Conservation (phyloP, 83 land plant genomes). For the Isoetes engelmannii region DNA sequence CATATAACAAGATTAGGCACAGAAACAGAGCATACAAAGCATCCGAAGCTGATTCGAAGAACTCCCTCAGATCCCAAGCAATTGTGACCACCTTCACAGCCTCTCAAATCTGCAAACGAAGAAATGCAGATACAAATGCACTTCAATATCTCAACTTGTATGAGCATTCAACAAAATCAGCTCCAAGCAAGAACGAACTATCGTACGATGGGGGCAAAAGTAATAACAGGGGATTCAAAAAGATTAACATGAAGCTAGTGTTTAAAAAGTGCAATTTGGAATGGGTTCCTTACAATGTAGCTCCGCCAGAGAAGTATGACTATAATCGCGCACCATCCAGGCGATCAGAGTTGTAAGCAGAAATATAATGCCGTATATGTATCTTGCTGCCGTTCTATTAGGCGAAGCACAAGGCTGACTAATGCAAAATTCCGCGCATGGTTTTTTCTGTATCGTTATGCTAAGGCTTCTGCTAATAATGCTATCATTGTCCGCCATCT, state of each 20-base stretch:
- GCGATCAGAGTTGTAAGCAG: constrained; percentile 33
- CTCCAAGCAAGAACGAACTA: too few relatives aligned
- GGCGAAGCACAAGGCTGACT: constrained; percentile 21
- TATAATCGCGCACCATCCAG: constrained; percentile 40
- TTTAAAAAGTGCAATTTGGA: too few relatives aligned
- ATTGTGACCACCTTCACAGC: constrained; percentile 42
- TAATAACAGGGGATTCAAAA: too few relatives aligned
- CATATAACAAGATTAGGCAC: neutral
- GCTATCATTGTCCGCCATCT: too few relatives aligned
- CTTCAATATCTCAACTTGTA: too few relatives aligned
- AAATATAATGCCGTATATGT: constrained; percentile 32
- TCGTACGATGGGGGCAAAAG: too few relatives aligned
- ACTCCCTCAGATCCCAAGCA: constrained; percentile 44
- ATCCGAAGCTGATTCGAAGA: constrained; percentile 42
- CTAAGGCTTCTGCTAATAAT: too few relatives aligned
- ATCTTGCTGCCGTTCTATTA: constrained; percentile 21
- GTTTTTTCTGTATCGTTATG: too few relatives aligned
- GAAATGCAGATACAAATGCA: too few relatives aligned
- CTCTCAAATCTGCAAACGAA: constrained; percentile 28
- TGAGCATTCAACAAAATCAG: too few relatives aligned
- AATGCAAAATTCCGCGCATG: constrained; percentile 1
- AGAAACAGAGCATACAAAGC: constrained; percentile 18
- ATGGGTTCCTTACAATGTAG: constrained; percentile 31
- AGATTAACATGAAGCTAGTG: too few relatives aligned
- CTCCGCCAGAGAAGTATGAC: constrained; percentile 20